A percentile compares a stretch with the other conserved stretches of the same genome.
These are phyloP conservation scores for Pseudocercospora fijiensis DNA, from an alignment of 2,329 filamentous ascomycete genomes.

Conservation along the genomic window DNA sequence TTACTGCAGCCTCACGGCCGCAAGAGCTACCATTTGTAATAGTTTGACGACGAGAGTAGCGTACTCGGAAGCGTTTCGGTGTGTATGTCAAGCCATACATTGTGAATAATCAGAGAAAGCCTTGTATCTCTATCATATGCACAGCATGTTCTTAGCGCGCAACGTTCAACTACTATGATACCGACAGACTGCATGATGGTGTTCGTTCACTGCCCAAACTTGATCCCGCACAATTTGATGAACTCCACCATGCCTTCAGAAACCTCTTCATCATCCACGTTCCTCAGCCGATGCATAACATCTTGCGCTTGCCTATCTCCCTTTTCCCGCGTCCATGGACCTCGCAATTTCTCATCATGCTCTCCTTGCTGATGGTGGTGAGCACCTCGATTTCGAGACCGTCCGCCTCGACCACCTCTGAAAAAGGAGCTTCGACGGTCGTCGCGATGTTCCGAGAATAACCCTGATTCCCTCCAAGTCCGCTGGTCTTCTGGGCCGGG, in stretches of 20 bases:
- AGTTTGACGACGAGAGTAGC: neutral
- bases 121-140: neutral
- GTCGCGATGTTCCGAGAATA: slow-evolving; percentile 20
- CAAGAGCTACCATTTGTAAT: neutral
- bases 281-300: slow-evolving; percentile 33
- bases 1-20: slow-evolving; percentile 5
- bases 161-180: neutral
- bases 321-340: slow-evolving; percentile 41
- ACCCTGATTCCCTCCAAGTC: slow-evolving; percentile 31
- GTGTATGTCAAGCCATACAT: neutral
- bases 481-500: slow-evolving; percentile 36
- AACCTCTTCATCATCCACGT: slow-evolving; percentile 35
- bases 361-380: neutral
- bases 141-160: neutral
- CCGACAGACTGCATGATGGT: neutral
- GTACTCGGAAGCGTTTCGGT: neutral
- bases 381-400: neutral
- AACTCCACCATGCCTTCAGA: slow-evolving; percentile 46
- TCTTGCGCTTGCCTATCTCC: slow-evolving; percentile 38
- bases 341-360: slow-evolving; percentile 26
- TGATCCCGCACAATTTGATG: slow-evolving; percentile 45
- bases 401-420: slow-evolving; percentile 15
- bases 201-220: slow-evolving; percentile 33
- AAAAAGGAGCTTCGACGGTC: slow-evolving; percentile 15
- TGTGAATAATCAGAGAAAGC: neutral